phyloP scores from a whole-genome alignment of 2,329 filamentous ascomycete species.

The Epichloe sylvatica region DNA sequence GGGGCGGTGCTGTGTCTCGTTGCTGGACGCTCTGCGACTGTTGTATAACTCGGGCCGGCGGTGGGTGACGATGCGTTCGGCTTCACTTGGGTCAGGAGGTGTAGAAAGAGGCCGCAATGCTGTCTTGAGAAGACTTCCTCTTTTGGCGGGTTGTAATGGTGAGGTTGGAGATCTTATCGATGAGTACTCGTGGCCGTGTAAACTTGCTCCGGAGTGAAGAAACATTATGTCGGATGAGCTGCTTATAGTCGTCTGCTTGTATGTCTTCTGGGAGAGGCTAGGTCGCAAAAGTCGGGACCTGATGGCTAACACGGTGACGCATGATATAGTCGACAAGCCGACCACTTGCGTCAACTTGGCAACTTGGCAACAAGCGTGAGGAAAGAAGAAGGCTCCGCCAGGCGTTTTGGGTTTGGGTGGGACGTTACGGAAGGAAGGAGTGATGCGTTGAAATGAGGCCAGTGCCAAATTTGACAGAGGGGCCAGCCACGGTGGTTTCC shows the following conservation, averaged over 20 bases:
- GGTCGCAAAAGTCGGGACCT: background rate
- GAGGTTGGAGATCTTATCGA: slow-evolving; percentile 17
- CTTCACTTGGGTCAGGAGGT: slow-evolving; percentile 10
- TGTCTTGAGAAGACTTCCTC: slow-evolving; percentile 29
- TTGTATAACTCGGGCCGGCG: background rate
- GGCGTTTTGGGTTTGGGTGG: too few species aligned
- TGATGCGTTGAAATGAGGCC: background rate
- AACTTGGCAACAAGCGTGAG: too few species aligned
- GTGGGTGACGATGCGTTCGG: slow-evolving; percentile 5
- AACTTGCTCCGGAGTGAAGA: slow-evolving; percentile 43
- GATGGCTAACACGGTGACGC: background rate
- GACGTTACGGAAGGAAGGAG: background rate
- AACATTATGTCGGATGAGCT: slow-evolving; percentile 30
- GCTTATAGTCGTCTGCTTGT: background rate
- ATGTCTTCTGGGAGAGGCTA: background rate
- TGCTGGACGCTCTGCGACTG: slow-evolving; percentile 1
- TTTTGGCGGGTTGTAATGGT: slow-evolving; percentile 19
- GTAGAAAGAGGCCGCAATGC: slow-evolving; percentile 24
- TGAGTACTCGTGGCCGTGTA: slow-evolving; percentile 48
- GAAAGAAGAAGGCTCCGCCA: too few species aligned
- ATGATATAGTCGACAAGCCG: too few species aligned
- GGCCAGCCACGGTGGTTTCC: background rate
- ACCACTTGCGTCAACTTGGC: too few species aligned
- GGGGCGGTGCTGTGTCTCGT: background rate
- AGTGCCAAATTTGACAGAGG: background rate